These are phyloP conservation scores for Prinsepia uniflora DNA, from an alignment of 306 rosid species.

Conservation along the genomic window DNA sequence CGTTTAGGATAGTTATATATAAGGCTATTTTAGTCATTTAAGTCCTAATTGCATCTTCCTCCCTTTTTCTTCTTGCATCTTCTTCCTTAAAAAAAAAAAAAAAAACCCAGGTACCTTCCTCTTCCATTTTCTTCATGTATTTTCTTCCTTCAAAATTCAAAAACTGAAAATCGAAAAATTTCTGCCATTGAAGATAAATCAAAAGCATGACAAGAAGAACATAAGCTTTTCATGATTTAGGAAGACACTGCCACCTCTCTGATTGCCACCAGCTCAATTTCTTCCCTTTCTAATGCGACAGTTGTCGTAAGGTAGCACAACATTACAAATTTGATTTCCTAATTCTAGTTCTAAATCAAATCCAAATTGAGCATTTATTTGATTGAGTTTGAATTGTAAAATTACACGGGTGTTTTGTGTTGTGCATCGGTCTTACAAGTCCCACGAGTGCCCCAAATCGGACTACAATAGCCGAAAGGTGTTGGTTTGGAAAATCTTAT, in stretches of 20 bases:
- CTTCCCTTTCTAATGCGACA: conserved; percentile 77
- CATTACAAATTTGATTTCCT: neutral
- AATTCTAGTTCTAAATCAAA: neutral
- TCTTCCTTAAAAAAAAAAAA: no score
- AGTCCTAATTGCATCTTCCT: no score
- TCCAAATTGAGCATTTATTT: neutral
- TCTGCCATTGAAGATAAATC: neutral
- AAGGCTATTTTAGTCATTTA: no score
- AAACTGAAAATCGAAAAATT: neutral
- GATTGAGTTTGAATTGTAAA: neutral
- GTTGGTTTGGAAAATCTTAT: conserved; percentile 66
- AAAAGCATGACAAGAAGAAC: conserved; percentile 73
- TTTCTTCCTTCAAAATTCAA: neutral
- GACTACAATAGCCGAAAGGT: conserved; percentile 79
- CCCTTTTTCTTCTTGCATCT: no score
- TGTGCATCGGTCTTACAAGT: conserved; percentile 68
- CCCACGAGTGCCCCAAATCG: conserved; percentile 66
- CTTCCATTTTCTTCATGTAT: no score
- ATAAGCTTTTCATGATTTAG: conserved; percentile 89
- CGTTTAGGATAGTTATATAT: no score
- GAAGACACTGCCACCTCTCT: conserved; percentile 63
- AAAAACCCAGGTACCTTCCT: no score
- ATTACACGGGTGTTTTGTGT: conserved; percentile 59
- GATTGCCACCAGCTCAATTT: conserved; percentile 83
- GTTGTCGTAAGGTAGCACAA: conserved; percentile 46